A percentile compares a stretch with the other conserved stretches of the same genome.
These are phyloP conservation scores for Volvox reticuliferus DNA, from an alignment of 139 green algal genomes.

Conservation along the genomic window DNA sequence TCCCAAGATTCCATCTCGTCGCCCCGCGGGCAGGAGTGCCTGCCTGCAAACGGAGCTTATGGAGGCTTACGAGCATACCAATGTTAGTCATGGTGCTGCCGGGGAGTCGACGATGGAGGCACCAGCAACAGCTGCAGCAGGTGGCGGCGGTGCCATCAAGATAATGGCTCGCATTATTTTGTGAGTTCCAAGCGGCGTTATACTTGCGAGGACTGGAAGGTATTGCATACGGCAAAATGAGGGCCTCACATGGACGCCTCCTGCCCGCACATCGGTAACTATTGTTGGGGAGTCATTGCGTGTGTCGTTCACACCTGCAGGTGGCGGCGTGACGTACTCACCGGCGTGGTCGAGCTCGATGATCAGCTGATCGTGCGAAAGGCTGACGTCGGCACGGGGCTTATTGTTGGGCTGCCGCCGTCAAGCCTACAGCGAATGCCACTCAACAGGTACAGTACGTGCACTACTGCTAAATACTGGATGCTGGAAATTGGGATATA, in stretches of 20 bases:
- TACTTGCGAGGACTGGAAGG: background rate
- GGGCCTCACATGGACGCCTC: background rate
- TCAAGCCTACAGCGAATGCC: constrained; percentile 28
- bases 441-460: background rate
- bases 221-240: background rate
- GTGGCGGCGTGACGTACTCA: constrained; percentile 50
- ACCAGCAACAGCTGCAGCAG: background rate
- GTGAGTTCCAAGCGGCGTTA: background rate
- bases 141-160: background rate
- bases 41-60: constrained; percentile 31
- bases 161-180: constrained; percentile 9
- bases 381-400: background rate
- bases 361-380: constrained; percentile 6
- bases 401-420: constrained; percentile 31
- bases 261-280: background rate
- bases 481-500: too few relatives aligned
- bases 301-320: background rate
- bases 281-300: background rate
- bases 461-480: too few relatives aligned
- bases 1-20: background rate
- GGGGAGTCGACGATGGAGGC: too few relatives aligned
- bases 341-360: constrained; percentile 40
- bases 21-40: background rate
- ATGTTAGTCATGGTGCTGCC: background rate
- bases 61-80: background rate